phyloP scores from a whole-genome alignment of 345 rosid species.

The Populus alba region DNA sequence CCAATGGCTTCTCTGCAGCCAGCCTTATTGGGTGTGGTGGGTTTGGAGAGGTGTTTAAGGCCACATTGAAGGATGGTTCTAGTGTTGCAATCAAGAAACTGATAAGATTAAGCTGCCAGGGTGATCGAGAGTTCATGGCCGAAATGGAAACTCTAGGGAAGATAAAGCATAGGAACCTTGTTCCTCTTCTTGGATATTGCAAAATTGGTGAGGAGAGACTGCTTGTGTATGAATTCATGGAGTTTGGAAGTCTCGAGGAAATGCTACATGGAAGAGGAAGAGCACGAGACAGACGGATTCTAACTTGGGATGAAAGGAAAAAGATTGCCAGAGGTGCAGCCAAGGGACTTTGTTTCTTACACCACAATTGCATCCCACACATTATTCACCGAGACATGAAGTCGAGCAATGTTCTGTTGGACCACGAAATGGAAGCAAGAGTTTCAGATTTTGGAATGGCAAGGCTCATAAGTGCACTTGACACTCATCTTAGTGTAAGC shows the following conservation, averaged over 20 bases:
- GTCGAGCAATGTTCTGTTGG: conserved; percentile 84
- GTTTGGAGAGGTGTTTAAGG: conserved; percentile 93
- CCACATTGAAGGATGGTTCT: conserved; percentile 85
- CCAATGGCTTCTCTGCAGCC: conserved; percentile 84
- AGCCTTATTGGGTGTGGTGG: conserved; percentile 89
- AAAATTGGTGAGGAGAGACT: conserved; percentile 89
- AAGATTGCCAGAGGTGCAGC: conserved; percentile 94
- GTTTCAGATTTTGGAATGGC: conserved; percentile 99
- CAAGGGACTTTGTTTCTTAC: conserved; percentile 86
- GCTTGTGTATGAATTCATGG: conserved; percentile 91
- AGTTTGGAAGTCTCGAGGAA: conserved; percentile 85
- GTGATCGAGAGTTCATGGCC: conserved; percentile 96
- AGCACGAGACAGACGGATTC: conserved; percentile 42
- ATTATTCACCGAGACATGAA: conserved; percentile 95
- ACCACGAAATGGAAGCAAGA: conserved; percentile 91
- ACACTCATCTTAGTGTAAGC: conserved; percentile 93
- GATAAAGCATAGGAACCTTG: conserved; percentile 90
- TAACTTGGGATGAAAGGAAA: conserved; percentile 82
- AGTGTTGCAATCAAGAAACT: conserved; percentile 95
- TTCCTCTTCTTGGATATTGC: conserved; percentile 87
- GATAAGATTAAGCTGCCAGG: conserved; percentile 82
- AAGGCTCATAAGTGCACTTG: conserved; percentile 87
- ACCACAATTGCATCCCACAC: conserved; percentile 96
- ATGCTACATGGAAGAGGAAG: conserved; percentile 77
- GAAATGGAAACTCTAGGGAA: conserved; percentile 97